These are phyloP conservation scores for Cordyceps javanica DNA, from an alignment of 2,329 filamentous ascomycete genomes.

Conservation along the genomic window DNA sequence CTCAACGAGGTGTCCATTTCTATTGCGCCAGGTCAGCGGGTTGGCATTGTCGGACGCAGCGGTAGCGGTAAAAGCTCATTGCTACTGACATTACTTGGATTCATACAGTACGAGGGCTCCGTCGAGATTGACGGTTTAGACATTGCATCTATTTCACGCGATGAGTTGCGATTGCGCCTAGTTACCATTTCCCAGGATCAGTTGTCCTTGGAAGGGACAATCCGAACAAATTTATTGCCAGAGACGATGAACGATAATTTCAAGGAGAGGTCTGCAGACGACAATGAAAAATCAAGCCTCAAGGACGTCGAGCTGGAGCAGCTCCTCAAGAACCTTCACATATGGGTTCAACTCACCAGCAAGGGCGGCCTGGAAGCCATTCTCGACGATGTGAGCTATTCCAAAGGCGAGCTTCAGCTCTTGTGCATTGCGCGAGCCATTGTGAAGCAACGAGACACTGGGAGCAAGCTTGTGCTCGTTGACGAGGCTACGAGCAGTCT, in stretches of 20 bases:
- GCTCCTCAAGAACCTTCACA: not conserved
- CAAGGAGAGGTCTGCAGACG: not conserved
- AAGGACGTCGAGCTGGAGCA: too few relatives aligned
- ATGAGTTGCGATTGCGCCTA: conserved; percentile 35
- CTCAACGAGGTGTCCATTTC: not conserved
- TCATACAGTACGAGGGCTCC: conserved; percentile 11
- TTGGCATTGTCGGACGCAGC: not conserved
- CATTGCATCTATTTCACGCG: conserved; percentile 31
- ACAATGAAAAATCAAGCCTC: too few relatives aligned
- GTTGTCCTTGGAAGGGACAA: not conserved
- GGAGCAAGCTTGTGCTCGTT: conserved; percentile 10
- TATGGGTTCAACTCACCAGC: conserved; percentile 21
- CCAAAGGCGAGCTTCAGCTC: conserved; percentile 53
- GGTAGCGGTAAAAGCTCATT: conserved; percentile 5
- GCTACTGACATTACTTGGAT: not conserved
- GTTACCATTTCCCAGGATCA: conserved; percentile 39
- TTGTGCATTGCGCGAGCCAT: conserved; percentile 54
- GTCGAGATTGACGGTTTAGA: conserved; percentile 38
- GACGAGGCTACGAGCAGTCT: conserved; percentile 10
- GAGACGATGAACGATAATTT: too few relatives aligned
- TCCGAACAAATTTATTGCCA: not conserved
- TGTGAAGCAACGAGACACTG: conserved; percentile 27
- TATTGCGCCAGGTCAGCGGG: not conserved
- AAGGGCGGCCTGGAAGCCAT: conserved; percentile 21
- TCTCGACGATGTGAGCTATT: conserved; percentile 39